Evolutionary conservation across 2,329 filamentous ascomycete species (phyloP), one percentile per base, ranked within the genome.

Genomic region (Arthrinium puccinioides): DNA sequence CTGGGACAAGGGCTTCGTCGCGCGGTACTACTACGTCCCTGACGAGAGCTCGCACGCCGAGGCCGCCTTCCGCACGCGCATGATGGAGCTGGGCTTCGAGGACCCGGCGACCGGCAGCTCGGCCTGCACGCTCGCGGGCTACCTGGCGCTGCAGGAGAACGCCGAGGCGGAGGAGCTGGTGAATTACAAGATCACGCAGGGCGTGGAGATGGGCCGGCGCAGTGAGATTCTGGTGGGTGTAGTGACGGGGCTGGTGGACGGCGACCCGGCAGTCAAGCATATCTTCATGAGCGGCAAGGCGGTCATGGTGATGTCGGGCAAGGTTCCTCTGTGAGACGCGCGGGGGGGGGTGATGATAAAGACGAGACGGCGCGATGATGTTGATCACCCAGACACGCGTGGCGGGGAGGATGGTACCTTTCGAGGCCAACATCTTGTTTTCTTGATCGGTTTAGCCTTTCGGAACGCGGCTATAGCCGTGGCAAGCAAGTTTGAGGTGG

Each of bases 31-130:
- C 56, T 85, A 75, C 46, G 72, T 79, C 14, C 54, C 45, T 4
- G 49, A 35, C 3, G 36, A 29, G 5, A 47, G 45, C 10, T 39
- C 45, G n/a, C 49, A 49, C 4, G 53, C 49, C 5, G 54, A 52
- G 6, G 44, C 37, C 6, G 21, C 39, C 21, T 49, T 84, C 16
- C 66, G 76, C 36, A 72, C 79, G 9, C 67, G 82, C 33, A 80
- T 86, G 77, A 66, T 84, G 11, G 62, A 63, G 41, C 47, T 53
- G 1, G 50, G 50, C 2, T 44, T 47, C 15, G 73, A 81, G 50
- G 80, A 84, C 49, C 70, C 76, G 3, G 76, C 74, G 1, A 80
- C 76, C 1, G 81, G 80, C 0, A 79, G 74, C 41, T 78, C 79
- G 21, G 76, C 79, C 5, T 70, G 69, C 50, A 71, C 72, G 8